A percentile compares a stretch with the other conserved stretches of the same genome.
Conservation (phyloP, 805 yeast genomes). For the Peterozyma xylosa region DNA sequence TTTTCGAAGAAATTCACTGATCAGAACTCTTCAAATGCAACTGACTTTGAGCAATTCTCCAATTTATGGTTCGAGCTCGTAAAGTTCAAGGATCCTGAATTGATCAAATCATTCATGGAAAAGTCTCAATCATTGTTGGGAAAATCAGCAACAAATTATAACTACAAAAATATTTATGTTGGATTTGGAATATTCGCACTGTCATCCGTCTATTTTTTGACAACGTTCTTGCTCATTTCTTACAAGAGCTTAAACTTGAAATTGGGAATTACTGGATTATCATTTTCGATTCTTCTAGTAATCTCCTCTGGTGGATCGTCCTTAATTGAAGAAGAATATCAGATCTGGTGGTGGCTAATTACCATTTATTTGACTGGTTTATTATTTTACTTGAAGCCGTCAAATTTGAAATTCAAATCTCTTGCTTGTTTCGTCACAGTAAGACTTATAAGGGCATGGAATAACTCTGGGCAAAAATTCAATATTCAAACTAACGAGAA, state of each 20-base stretch:
- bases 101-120: constrained; percentile 28
- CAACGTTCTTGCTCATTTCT: constrained; percentile 13
- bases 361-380: constrained; percentile 23
- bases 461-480: constrained; percentile 83
- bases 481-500: constrained; percentile 38
- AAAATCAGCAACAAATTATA: constrained; percentile 66
- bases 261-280: constrained; percentile 9
- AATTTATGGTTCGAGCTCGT: constrained; percentile 2
- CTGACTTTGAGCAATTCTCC: constrained; percentile 8
- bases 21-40: background rate
- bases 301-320: constrained; percentile 76
- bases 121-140: constrained; percentile 44
- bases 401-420: constrained; percentile 3
- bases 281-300: constrained; percentile 28
- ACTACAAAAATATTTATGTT: constrained; percentile 37
- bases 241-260: constrained; percentile 1
- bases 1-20: constrained; percentile 15
- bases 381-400: constrained; percentile 10
- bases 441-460: constrained; percentile 75
- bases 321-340: constrained; percentile 92
- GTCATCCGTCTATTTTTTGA: constrained; percentile 22
- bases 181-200: constrained; percentile 29
- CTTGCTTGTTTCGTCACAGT: constrained; percentile 25
- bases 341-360: constrained; percentile 84
- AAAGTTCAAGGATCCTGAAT: constrained; percentile 5